These are phyloP conservation scores for Nicotiana benthamiana DNA, from an alignment of 257 asterid genomes.

Conservation along the genomic window DNA sequence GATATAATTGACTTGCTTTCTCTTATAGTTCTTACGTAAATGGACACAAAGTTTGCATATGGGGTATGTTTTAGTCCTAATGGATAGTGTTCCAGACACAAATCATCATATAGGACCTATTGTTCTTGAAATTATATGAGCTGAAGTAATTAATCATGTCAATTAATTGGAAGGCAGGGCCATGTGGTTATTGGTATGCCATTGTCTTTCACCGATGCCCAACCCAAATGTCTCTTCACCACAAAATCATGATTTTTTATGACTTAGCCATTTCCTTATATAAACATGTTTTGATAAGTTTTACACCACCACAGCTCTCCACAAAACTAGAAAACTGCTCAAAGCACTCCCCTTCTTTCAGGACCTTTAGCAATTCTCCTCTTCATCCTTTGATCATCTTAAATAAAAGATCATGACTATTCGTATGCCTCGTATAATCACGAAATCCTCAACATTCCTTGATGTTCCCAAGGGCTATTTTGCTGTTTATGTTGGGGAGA, in stretches of 20 bases:
- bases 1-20: background rate
- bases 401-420: background rate
- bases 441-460: background rate
- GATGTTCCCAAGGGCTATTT: constrained; percentile 52
- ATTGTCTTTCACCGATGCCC: background rate
- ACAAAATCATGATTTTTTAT: background rate
- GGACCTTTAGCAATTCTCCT: background rate
- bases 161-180: background rate
- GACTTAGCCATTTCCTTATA: background rate
- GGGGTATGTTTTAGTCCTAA: no score
- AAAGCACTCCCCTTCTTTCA: background rate
- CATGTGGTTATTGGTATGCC: background rate
- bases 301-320: background rate
- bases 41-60: background rate
- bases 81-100: no score
- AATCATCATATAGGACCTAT: background rate
- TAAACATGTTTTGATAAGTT: background rate
- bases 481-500: constrained; percentile 50
- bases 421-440: background rate
- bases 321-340: background rate
- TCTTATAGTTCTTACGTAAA: background rate
- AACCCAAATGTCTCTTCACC: background rate
- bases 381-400: background rate
- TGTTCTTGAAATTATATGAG: background rate
- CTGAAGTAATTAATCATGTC: background rate